Evolutionary conservation across 352 stramenopile genomes (phyloP), one percentile per base, ranked within the genome.

Genomic region (Globisporangium uncinulatum): DNA sequence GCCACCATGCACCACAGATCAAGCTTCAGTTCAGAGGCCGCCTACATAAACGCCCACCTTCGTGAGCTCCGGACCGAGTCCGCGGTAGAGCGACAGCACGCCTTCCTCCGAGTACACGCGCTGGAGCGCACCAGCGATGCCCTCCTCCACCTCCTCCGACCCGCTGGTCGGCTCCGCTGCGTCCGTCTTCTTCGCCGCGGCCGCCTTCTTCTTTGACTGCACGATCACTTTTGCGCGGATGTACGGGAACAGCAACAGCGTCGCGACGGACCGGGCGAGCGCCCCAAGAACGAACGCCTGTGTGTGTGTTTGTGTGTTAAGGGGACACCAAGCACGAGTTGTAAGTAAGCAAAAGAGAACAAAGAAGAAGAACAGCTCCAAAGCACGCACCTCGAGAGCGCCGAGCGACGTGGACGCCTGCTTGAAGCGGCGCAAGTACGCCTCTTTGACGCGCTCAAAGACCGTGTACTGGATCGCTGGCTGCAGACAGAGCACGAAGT

Each of bases 391-490:
- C 79, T 92, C 81, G 5, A 94, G 51, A 2, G 83, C 83, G 2
- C 71, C 74, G 4, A 92, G 73, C 14, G 72, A 63, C 54, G 86
- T 70, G 10, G 77, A 69, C 2, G 68, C 77, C 50, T 70, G 67
- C 62, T 83, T 89, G 67, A 74, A 83, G 21, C 73, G 74, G 44
- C 67, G 74, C 51, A 93, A 57, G 48, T 92, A 92, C 24, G 88
- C 31, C 46, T 73, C 66, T 60, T 92, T 84, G 57, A 94, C 56
- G 53, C 96, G 84, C 67, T 98, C 95, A 65, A 98, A 99, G 21
- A 98, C 84, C 14, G 95, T 98, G 69, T 98, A 98, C 64, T 98
- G 95, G 63, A 99, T 97, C 14, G 96, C 95, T 11, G 96, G 96
- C 76, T 99, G 97, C 51, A 99, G 71, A 68, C 95, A 98, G 19